phyloP scores from a whole-genome alignment of 441 rosid genomes.

The Oxalis stricta region DNA sequence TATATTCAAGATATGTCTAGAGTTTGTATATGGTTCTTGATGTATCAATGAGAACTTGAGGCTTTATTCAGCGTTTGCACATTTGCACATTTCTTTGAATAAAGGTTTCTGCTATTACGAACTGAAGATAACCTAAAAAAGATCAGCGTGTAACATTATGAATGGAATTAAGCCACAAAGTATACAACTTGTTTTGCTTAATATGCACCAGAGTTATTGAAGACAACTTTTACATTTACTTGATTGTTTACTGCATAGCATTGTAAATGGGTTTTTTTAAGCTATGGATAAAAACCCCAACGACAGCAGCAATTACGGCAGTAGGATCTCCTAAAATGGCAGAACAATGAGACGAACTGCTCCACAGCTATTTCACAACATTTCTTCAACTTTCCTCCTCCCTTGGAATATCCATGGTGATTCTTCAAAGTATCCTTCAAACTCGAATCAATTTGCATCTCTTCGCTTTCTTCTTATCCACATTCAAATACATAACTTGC shows the following conservation, averaged over 20 bases:
- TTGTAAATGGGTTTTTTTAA: constrained; percentile 5
- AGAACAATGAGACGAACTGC: constrained; percentile 20
- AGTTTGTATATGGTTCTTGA: constrained; percentile 6
- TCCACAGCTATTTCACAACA: constrained; percentile 19
- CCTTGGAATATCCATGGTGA: background rate
- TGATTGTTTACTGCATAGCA: background rate
- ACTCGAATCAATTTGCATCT: constrained; percentile 26
- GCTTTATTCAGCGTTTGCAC: background rate
- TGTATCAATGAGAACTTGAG: constrained; percentile 5
- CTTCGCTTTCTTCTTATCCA: constrained; percentile 19
- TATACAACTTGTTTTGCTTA: too few species aligned
- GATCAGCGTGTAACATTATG: too few species aligned
- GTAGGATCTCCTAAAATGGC: constrained; percentile 33
- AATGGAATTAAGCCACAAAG: too few species aligned
- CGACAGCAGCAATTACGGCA: constrained; percentile 18
- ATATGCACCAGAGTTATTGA: background rate
- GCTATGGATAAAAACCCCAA: constrained; percentile 19
- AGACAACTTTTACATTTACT: background rate
- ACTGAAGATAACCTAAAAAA: background rate
- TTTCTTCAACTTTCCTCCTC: constrained; percentile 14
- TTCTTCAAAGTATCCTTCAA: constrained; percentile 10
- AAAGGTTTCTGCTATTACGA: background rate
- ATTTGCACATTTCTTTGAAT: background rate
- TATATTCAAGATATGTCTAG: background rate
- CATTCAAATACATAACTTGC: constrained; percentile 20